phyloP scores from a whole-genome alignment of 495 filamentous ascomycete species.

The Niebla homalea region DNA sequence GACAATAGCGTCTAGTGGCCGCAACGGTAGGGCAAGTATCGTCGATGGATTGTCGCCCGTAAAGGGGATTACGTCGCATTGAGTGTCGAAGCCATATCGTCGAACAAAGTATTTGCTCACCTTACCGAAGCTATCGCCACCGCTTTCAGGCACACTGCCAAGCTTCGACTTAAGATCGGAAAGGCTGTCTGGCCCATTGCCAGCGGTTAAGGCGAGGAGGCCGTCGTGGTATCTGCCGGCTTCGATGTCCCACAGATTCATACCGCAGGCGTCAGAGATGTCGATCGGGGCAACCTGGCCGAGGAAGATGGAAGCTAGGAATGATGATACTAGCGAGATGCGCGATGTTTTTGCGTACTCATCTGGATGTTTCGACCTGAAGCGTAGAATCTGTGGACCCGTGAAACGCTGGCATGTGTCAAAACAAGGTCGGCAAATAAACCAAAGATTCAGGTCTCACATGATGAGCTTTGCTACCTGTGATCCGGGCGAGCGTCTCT shows the following conservation, averaged over 20 bases:
- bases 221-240: slow-evolving; percentile 56
- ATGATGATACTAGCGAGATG: slow-evolving; percentile 89
- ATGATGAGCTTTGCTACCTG: slow-evolving; percentile 88
- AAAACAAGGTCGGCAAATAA: not conserved
- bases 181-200: slow-evolving; percentile 37
- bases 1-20: slow-evolving; percentile 80
- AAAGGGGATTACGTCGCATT: slow-evolving; percentile 68
- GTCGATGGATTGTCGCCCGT: slow-evolving; percentile 96
- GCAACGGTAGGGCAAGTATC: slow-evolving; percentile 77
- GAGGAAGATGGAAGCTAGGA: slow-evolving; percentile 83
- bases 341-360: slow-evolving; percentile 68
- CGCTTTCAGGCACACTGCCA: slow-evolving; percentile 64
- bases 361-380: slow-evolving; percentile 62
- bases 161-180: slow-evolving; percentile 64
- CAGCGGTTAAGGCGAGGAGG: slow-evolving; percentile 65
- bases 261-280: slow-evolving; percentile 88
- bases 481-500: slow-evolving; percentile 57
- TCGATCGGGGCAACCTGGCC: slow-evolving; percentile 79
- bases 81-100: slow-evolving; percentile 61
- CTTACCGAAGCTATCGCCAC: slow-evolving; percentile 61
- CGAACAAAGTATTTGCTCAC: slow-evolving; percentile 63
- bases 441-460: slow-evolving; percentile 36
- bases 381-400: slow-evolving; percentile 88
- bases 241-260: slow-evolving; percentile 91
- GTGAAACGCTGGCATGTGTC: slow-evolving; percentile 63